These are phyloP conservation scores for Collybia sp. DNA, from an alignment of 768 basidiomycete species.

Conservation along the genomic window DNA sequence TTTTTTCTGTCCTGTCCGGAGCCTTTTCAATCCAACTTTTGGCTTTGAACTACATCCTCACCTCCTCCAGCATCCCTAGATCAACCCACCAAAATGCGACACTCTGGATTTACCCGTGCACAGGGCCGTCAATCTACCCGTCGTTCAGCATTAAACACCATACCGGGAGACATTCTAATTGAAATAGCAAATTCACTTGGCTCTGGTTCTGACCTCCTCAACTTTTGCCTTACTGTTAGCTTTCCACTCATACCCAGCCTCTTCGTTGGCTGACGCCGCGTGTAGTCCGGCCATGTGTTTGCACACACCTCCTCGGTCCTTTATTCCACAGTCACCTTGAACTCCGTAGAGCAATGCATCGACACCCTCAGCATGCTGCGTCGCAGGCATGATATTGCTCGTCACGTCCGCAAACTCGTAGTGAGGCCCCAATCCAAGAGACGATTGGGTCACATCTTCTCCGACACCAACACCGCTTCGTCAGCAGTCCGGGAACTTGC, in stretches of 20 bases:
- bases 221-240: constrained; percentile 57
- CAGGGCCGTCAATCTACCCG: too few relatives aligned
- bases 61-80: too few relatives aligned
- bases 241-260: not conserved
- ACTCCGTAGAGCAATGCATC: constrained; percentile 54
- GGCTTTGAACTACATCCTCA: too few relatives aligned
- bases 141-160: constrained; percentile 7
- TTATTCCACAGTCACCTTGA: constrained; percentile 54
- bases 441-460: constrained; percentile 15
- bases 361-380: constrained; percentile 63
- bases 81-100: too few relatives aligned
- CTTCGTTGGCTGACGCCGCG: not conserved
- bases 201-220: constrained; percentile 49
- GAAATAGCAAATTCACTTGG: constrained; percentile 57
- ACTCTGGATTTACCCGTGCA: too few relatives aligned
- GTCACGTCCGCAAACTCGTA: constrained; percentile 60
- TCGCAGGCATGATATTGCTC: constrained; percentile 48
- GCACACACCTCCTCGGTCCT: constrained; percentile 49
- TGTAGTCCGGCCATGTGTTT: constrained; percentile 34
- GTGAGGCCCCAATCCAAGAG: constrained; percentile 35
- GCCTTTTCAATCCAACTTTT: too few relatives aligned
- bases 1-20: too few relatives aligned
- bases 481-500: constrained; percentile 47
- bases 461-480: constrained; percentile 39
- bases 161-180: constrained; percentile 61